Base-by-base conservation (phyloP, 2,329 filamentous ascomycete genomes). In the Stachybotrys chlorohalonatus region DNA sequence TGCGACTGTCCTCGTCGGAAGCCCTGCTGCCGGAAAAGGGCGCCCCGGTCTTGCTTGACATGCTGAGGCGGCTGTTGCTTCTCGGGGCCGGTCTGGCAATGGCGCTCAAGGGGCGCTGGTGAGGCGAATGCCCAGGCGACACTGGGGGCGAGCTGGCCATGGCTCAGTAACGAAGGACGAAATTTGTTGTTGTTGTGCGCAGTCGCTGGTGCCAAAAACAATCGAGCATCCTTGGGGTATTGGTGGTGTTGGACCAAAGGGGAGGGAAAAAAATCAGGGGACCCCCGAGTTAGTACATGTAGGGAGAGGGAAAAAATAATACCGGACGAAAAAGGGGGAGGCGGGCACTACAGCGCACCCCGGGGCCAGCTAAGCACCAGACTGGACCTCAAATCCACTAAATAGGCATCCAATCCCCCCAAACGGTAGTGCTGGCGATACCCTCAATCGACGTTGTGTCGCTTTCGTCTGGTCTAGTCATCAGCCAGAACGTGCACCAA, bases 1-100 rank as follows among this genome's bases (percentile, higher is more conserved):
- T 96, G 69, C 89, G 92, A 59, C 81, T 81, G 69, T 96, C 92
- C 63, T 96, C 92, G 65, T 96, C 92, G 0, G 91, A 95, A 30
- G 87, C 86, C 66, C 90, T 83, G 73, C 90, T 95, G 59, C 84
- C 87, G 65, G 30, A 31, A 15, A 32, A 32, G 13, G 32, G 11
- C 16, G 31, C 50, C 7, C 83, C 85, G 53, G 83, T 85, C 71
- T 88, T 93, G 74, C 88, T 89, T 64, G 80, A 86, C 76, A 87
- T 87, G 75, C 90, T 95, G 80, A 95, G 78, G 63, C 92, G 88
- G 73, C 90, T 95, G 62, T 80, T 89, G 68, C 89, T 94, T 69
- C 90, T 72, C 24, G 77, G 80, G 48, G 87, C 79, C 49, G 89
- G 81, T 64, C 87, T 85, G 65, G 91, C 83, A 77, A 95, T 85